phyloP scores from a whole-genome alignment of 805 yeast genomes.

The Ogataea methylovora region DNA sequence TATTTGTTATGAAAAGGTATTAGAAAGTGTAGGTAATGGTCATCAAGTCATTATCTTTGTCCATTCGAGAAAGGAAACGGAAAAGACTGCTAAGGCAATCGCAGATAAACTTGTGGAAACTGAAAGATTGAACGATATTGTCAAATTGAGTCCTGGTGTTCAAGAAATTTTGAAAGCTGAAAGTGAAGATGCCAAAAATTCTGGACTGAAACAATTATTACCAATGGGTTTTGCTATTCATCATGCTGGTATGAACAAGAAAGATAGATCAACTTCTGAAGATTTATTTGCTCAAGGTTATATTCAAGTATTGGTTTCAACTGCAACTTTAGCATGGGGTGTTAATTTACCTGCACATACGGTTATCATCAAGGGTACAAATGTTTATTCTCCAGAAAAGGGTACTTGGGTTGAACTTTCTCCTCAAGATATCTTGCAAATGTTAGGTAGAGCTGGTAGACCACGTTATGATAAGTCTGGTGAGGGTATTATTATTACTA shows the following conservation, averaged over 20 bases:
- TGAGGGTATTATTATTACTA: constrained; percentile 87
- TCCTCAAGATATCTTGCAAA: constrained; percentile 91
- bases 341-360: constrained; percentile 94
- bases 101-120: constrained; percentile 53
- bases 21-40: constrained; percentile 52
- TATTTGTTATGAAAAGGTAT: constrained; percentile 76
- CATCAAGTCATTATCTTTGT: constrained; percentile 87
- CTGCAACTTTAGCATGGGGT: constrained; percentile 97
- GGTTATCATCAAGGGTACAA: constrained; percentile 89
- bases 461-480: constrained; percentile 91
- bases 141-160: constrained; percentile 48
- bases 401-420: constrained; percentile 89
- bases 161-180: constrained; percentile 59
- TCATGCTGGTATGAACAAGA: constrained; percentile 78
- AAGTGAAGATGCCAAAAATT: constrained; percentile 45
- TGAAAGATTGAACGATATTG: constrained; percentile 34
- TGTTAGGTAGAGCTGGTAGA: constrained; percentile 98
- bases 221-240: constrained; percentile 80
- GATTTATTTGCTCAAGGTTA: constrained; percentile 86
- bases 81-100: constrained; percentile 71
- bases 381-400: constrained; percentile 82
- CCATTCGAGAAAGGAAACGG: constrained; percentile 90
- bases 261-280: constrained; percentile 72
- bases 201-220: constrained; percentile 49
- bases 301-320: constrained; percentile 75